Percentiles rank a stretch among this genome's conserved stretches.
Conservation (phyloP, 2,329 filamentous ascomycete genomes). For the Ilyonectria destructans region DNA sequence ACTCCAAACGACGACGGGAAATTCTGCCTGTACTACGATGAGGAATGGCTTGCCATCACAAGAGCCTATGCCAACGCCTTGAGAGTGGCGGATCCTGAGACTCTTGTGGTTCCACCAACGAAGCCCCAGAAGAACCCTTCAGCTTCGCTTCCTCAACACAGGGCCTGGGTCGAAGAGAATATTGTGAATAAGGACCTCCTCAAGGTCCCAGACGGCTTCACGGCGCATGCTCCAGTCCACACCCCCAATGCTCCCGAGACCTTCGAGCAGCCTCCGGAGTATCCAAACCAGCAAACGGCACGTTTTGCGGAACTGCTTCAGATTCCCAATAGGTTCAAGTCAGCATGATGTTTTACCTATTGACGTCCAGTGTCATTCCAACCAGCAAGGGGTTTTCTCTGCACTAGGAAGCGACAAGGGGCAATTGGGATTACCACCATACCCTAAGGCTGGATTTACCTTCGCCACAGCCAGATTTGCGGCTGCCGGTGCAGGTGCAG, state of each 20-base stretch:
- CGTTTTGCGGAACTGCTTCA: slow-evolving; percentile 81
- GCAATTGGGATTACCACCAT: too few species aligned
- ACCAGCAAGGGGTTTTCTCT: too few species aligned
- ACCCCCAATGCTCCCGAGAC: slow-evolving; percentile 70
- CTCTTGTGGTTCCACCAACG: slow-evolving; percentile 76
- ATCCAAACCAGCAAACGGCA: slow-evolving; percentile 88
- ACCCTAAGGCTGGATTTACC: too few species aligned
- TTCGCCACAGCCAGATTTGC: too few species aligned
- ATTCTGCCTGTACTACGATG: slow-evolving; percentile 81
- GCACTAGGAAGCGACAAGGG: too few species aligned
- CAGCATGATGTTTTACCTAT: background rate
- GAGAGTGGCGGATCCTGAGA: slow-evolving; percentile 76
- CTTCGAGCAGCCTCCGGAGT: slow-evolving; percentile 78
- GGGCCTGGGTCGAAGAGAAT: slow-evolving; percentile 84
- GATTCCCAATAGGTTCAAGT: slow-evolving; percentile 23
- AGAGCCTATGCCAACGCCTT: slow-evolving; percentile 81
- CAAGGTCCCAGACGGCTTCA: slow-evolving; percentile 83
- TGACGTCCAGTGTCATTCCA: too few species aligned
- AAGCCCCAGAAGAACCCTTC: slow-evolving; percentile 63
- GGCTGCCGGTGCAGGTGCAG: too few species aligned
- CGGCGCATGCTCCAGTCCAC: slow-evolving; percentile 81
- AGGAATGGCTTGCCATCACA: slow-evolving; percentile 94
- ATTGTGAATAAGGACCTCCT: slow-evolving; percentile 75
- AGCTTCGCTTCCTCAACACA: slow-evolving; percentile 42
- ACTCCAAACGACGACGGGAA: slow-evolving; percentile 3